A percentile compares a stretch with the other conserved stretches of the same genome.
Evolutionary conservation across 2,329 filamentous ascomycete genomes (phyloP).

Genomic region (Aspergillus pseudotamarii): DNA sequence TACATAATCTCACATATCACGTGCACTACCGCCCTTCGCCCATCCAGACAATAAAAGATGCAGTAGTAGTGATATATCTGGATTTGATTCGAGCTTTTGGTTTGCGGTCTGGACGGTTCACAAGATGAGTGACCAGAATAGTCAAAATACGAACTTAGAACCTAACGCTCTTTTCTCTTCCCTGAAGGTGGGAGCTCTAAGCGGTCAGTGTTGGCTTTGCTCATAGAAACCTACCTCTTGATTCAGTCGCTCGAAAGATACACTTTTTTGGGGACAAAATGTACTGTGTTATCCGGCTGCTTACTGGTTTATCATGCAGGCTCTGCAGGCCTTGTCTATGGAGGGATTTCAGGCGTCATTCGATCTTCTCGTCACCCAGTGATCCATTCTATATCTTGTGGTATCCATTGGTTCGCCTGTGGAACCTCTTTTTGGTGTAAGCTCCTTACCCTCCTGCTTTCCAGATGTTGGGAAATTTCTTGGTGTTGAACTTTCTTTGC

Average conservation of each 20-base stretch:
- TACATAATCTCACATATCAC: conserved; percentile 10
- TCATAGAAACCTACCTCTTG: background rate
- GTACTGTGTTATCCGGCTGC: background rate
- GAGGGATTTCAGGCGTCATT: conserved; percentile 72
- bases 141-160: conserved; percentile 20
- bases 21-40: conserved; percentile 2
- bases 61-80: background rate
- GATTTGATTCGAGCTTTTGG: background rate
- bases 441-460: conserved; percentile 29
- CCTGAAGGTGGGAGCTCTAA: conserved; percentile 61
- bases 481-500: conserved; percentile 34
- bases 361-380: conserved; percentile 66
- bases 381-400: conserved; percentile 71
- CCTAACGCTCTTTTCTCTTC: conserved; percentile 40
- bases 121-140: conserved; percentile 33
- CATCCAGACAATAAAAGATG: conserved; percentile 4
- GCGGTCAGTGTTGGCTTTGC: conserved; percentile 51
- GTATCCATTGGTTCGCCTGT: conserved; percentile 79
- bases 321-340: conserved; percentile 62
- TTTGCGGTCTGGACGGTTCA: conserved; percentile 4
- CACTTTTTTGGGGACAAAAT: background rate
- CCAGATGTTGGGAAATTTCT: background rate
- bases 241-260: background rate
- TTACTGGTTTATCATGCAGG: conserved; percentile 17
- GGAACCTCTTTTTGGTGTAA: conserved; percentile 76